phyloP scores from a whole-genome alignment of 2,329 filamentous ascomycete species.

The Blumeriella jaapii region DNA sequence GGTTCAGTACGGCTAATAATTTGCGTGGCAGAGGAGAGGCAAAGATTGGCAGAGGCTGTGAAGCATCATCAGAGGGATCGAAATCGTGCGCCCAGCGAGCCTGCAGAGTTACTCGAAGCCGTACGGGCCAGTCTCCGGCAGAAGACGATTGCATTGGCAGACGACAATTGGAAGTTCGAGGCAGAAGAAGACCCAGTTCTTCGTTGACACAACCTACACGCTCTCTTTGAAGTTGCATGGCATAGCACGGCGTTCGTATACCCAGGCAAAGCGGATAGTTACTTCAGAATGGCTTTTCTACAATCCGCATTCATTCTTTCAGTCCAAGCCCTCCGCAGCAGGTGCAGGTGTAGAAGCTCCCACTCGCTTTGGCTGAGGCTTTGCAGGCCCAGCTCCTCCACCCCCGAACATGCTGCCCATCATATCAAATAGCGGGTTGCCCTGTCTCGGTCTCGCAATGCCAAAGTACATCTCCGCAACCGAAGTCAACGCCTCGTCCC shows the following conservation, averaged over 20 bases:
- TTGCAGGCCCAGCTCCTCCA: constrained; percentile 39
- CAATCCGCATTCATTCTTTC: constrained; percentile 16
- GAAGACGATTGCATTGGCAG: constrained; percentile 61
- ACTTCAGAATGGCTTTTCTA: not conserved
- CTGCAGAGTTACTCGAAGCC: constrained; percentile 48
- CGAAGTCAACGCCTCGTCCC: constrained; percentile 73
- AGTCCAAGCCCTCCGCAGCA: constrained; percentile 49
- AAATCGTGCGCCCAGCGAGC: constrained; percentile 45
- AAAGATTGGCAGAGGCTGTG: constrained; percentile 48
- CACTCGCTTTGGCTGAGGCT: constrained; percentile 28
- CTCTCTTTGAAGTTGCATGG: constrained; percentile 2
- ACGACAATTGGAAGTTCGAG: constrained; percentile 91
- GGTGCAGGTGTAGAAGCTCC: constrained; percentile 31
- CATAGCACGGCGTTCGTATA: constrained; percentile 14
- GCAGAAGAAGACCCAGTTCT: constrained; percentile 27
- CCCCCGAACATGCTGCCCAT: constrained; percentile 92
- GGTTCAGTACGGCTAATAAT: constrained; percentile 15
- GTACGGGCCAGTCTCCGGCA: constrained; percentile 58
- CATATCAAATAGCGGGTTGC: constrained; percentile 94
- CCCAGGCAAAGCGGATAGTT: constrained; percentile 15
- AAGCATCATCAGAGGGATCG: constrained; percentile 47
- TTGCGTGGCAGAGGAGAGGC: constrained; percentile 40
- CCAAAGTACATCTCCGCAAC: constrained; percentile 96
- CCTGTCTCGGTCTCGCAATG: constrained; percentile 77
- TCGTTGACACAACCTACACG: constrained; percentile 7